Evolutionary conservation across 306 rosid genomes (phyloP).

Genomic region (Vachellia collinsii): DNA sequence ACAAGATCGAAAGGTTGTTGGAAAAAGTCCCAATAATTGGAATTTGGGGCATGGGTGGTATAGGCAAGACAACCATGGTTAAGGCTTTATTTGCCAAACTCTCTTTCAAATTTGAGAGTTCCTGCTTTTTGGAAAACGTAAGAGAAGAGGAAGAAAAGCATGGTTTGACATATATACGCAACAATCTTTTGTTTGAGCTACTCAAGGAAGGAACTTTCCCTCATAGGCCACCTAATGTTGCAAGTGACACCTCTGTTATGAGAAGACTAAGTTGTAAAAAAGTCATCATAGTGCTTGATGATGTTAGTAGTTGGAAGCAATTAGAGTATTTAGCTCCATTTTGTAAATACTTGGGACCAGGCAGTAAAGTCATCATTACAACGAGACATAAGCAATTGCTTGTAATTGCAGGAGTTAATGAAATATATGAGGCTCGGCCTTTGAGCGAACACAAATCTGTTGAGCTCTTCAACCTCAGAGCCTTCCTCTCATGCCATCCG

Average conservation of each 20-base stretch:
- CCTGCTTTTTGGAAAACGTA: slow-evolving; percentile 22
- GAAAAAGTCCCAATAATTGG: slow-evolving; percentile 20
- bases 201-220: not conserved
- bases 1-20: not conserved
- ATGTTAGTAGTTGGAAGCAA: not conserved
- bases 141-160: not conserved
- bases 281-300: slow-evolving; percentile 23
- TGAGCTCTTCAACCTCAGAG: slow-evolving; percentile 6
- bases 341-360: not conserved
- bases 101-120: slow-evolving; percentile 30
- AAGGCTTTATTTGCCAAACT: slow-evolving; percentile 14
- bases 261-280: slow-evolving; percentile 15
- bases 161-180: not conserved
- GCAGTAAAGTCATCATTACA: slow-evolving; percentile 13
- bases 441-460: not conserved
- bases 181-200: not conserved
- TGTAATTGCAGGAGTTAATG: not conserved
- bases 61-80: slow-evolving; percentile 36
- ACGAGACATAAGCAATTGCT: slow-evolving; percentile 8
- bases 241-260: not conserved
- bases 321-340: not conserved
- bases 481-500: not conserved
- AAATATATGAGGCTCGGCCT: not conserved
- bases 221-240: not conserved
- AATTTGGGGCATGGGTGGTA: slow-evolving; percentile 46